phyloP scores from a whole-genome alignment of 148 eudicot species.

The Persicaria maculosa region DNA sequence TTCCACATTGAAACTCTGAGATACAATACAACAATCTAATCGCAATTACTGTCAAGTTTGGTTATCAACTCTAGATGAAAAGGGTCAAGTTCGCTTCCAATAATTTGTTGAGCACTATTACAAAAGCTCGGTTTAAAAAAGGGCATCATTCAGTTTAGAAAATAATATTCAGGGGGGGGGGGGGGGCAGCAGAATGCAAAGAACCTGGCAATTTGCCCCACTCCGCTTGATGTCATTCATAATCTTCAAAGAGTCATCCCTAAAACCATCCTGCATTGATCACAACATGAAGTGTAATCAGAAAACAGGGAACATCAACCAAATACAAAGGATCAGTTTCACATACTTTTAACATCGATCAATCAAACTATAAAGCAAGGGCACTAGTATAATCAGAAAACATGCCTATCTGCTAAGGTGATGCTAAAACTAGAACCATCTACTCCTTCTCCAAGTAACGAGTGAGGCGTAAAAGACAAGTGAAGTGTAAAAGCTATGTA shows the following conservation, averaged over 20 bases:
- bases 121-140: background rate
- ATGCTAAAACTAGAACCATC: background rate
- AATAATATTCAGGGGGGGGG: background rate
- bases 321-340: background rate
- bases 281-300: slow-evolving; percentile 1
- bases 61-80: no score
- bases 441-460: background rate
- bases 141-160: background rate
- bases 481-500: slow-evolving; percentile 10
- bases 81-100: no score
- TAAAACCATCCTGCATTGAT: slow-evolving; percentile 12
- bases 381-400: no score
- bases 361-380: no score
- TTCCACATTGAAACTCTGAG: background rate
- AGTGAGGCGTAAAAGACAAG: background rate
- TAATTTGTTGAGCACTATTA: no score
- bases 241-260: slow-evolving; percentile 36
- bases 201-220: slow-evolving; percentile 30
- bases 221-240: slow-evolving; percentile 33
- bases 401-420: no score
- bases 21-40: background rate
- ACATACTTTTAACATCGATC: background rate
- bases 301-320: slow-evolving; percentile 8
- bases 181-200: background rate
- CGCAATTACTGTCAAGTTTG: no score